Evolutionary conservation across 2,329 filamentous ascomycete genomes (phyloP).

Genomic region (Epicoccum nigrum): DNA sequence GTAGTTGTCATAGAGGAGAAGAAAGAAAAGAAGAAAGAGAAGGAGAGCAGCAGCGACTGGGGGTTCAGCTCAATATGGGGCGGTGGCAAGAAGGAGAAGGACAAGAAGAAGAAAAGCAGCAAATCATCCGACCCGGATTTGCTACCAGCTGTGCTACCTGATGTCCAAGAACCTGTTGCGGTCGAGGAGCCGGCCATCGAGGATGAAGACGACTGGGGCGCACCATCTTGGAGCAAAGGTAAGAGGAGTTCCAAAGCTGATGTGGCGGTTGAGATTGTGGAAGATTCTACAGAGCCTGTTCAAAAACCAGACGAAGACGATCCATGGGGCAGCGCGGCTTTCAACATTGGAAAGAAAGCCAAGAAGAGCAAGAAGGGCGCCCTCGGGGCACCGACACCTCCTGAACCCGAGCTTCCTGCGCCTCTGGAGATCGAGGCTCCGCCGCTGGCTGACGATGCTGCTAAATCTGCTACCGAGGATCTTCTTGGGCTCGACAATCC

Average conservation of each 20-base stretch:
- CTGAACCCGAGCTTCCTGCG: conserved; percentile 49
- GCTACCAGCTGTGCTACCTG: conserved; percentile 31
- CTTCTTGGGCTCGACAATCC: conserved; percentile 43
- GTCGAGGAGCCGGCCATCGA: conserved; percentile 58
- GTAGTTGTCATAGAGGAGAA: conserved; percentile 31
- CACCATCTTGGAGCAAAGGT: conserved; percentile 63
- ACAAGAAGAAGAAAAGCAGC: conserved; percentile 52
- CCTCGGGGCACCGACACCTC: conserved; percentile 56
- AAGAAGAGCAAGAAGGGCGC: conserved; percentile 63
- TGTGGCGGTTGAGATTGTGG: conserved; percentile 47
- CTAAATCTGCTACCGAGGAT: conserved; percentile 45
- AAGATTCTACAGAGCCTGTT: conserved; percentile 49
- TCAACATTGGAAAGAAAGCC: conserved; percentile 57
- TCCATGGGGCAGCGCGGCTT: conserved; percentile 45
- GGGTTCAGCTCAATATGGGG: conserved; percentile 48
- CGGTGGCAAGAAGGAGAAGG: conserved; percentile 54
- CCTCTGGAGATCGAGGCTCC: conserved; percentile 60
- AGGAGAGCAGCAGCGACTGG: conserved; percentile 43
- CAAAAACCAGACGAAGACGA: conserved; percentile 53
- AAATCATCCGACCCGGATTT: conserved; percentile 39
- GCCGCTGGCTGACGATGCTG: conserved; percentile 42
- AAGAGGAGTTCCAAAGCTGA: conserved; percentile 50
- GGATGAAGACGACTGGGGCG: conserved; percentile 61
- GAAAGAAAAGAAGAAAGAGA: conserved; percentile 38
- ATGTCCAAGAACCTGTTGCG: conserved; percentile 53